Evolutionary conservation across 78 protist genomes (phyloP).

Genomic region (Dictyostelium purpureum): DNA sequence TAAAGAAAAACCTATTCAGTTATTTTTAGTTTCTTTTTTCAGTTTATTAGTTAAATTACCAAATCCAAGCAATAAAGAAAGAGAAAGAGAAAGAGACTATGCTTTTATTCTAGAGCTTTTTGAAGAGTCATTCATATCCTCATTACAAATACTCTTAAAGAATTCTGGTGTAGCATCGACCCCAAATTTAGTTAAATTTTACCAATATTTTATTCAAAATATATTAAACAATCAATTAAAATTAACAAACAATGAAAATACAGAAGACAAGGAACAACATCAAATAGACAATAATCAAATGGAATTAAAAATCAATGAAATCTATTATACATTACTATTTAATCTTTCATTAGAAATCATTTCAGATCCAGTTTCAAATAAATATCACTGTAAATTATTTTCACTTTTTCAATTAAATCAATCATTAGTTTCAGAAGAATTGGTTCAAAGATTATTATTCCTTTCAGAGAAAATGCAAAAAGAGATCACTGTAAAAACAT

Average conservation of each 20-base stretch:
- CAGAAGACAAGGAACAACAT: not conserved
- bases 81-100: no score
- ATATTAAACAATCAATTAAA: not conserved
- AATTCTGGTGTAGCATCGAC: not conserved
- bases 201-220: not conserved
- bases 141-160: not conserved
- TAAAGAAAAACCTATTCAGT: slow-evolving; percentile 11
- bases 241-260: not conserved
- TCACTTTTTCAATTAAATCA: not conserved
- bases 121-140: slow-evolving; percentile 11
- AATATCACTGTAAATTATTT: not conserved
- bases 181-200: not conserved
- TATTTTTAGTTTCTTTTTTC: slow-evolving; percentile 1
- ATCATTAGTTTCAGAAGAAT: not conserved
- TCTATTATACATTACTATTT: not conserved
- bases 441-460: not conserved
- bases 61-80: no score
- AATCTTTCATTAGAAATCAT: slow-evolving; percentile 14
- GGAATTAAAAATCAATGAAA: not conserved
- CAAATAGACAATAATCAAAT: not conserved
- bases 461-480: not conserved
- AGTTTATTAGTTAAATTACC: not conserved
- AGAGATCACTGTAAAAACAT: not conserved
- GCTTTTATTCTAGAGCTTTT: not conserved
- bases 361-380: not conserved